Percentiles rank a stretch among this genome's conserved stretches.
Conservation (phyloP, 257 asterid genomes). For the Hygrophila difformis region DNA sequence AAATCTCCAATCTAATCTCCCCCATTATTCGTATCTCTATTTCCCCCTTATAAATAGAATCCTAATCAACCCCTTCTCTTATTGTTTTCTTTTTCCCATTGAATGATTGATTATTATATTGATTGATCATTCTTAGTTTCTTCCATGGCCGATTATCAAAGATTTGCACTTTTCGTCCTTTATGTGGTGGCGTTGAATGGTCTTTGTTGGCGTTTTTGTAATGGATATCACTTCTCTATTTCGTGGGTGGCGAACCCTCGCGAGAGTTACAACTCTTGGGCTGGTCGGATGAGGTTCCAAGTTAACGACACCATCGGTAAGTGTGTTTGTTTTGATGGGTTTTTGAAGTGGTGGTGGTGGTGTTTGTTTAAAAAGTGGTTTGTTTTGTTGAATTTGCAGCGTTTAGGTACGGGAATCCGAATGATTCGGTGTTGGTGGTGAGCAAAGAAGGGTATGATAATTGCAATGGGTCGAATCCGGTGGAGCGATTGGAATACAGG, state of each 20-base stretch:
- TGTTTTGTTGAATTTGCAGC: slow-evolving; percentile 20
- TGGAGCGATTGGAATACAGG: slow-evolving; percentile 29
- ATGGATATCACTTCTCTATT: slow-evolving; percentile 28
- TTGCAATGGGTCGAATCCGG: slow-evolving; percentile 33
- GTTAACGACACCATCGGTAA: slow-evolving; percentile 74
- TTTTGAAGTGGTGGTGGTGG: background rate
- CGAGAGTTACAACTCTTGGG: slow-evolving; percentile 50
- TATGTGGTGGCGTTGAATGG: no score
- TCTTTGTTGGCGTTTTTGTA: no score
- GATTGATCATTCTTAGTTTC: background rate
- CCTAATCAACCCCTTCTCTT: no score
- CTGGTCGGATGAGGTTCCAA: slow-evolving; percentile 50
- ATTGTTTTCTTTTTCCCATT: no score
- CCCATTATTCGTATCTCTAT: no score
- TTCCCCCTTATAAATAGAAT: no score
- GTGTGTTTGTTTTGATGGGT: background rate
- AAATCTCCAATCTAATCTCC: no score
- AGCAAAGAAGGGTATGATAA: slow-evolving; percentile 30
- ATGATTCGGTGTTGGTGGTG: slow-evolving; percentile 48
- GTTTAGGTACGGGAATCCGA: slow-evolving; percentile 40
- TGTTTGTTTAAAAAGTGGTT: background rate
- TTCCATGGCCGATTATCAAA: background rate
- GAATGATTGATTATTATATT: no score
- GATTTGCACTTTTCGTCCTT: background rate
- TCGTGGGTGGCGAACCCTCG: slow-evolving; percentile 51